Conservation (phyloP, 2,329 filamentous ascomycete genomes). For the Lachnellula willkommii region DNA sequence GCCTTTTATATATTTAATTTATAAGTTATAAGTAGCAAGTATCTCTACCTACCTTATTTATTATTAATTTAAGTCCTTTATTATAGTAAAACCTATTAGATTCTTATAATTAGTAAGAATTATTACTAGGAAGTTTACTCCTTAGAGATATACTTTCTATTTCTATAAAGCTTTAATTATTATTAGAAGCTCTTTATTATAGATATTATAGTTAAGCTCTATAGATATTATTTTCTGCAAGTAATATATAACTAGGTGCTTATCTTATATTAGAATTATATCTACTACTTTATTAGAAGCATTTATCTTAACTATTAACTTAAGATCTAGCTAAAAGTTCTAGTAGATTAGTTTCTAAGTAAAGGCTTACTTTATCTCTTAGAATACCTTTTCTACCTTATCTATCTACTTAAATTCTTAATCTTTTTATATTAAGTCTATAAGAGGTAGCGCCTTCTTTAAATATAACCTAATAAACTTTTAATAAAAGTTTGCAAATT, state of each 20-base stretch:
- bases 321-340: neutral
- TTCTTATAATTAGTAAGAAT: neutral
- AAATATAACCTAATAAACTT: neutral
- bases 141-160: neutral
- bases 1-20: neutral
- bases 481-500: neutral
- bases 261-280: too few relatives aligned
- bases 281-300: too few relatives aligned
- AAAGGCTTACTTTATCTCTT: too few relatives aligned
- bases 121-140: neutral
- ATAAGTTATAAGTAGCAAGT: neutral
- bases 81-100: neutral
- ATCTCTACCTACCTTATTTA: neutral
- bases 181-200: neutral
- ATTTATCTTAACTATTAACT: neutral
- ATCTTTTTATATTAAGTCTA: neutral
- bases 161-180: neutral
- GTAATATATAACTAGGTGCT: neutral
- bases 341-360: neutral
- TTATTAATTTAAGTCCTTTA: neutral
- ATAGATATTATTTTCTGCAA: neutral
- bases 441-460: too few relatives aligned
- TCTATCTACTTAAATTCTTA: neutral
- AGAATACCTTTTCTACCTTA: neutral
- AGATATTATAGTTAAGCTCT: neutral